These are phyloP conservation scores for Hippophae rhamnoides DNA, from an alignment of 306 rosid genomes.

Conservation along the genomic window DNA sequence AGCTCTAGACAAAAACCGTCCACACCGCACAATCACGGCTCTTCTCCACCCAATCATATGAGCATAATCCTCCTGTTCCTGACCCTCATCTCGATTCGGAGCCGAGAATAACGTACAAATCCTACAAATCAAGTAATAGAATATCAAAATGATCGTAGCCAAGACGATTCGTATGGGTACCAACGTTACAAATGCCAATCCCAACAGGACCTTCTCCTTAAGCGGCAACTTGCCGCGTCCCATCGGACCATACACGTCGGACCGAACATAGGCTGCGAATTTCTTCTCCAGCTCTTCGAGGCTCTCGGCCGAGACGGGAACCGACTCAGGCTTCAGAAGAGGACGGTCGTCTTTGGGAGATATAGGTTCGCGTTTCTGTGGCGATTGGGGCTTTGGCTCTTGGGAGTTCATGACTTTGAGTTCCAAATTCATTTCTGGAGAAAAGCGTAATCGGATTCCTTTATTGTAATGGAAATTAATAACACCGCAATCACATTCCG, in stretches of 20 bases:
- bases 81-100: constrained; percentile 53
- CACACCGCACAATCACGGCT: constrained; percentile 45
- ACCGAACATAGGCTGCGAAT: constrained; percentile 64
- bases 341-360: constrained; percentile 52
- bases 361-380: constrained; percentile 15
- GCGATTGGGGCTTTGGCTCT: constrained; percentile 22
- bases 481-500: too few relatives aligned
- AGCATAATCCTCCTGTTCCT: constrained; percentile 80
- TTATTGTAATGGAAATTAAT: not conserved
- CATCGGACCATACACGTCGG: constrained; percentile 78
- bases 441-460: not conserved
- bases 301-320: constrained; percentile 19
- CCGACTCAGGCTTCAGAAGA: constrained; percentile 52
- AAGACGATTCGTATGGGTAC: constrained; percentile 61
- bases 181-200: constrained; percentile 53
- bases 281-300: constrained; percentile 65
- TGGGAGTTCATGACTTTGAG: constrained; percentile 53
- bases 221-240: constrained; percentile 72
- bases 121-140: constrained; percentile 70
- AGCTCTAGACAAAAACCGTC: constrained; percentile 62
- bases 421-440: constrained; percentile 38
- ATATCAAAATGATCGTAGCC: constrained; percentile 30
- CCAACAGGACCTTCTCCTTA: constrained; percentile 63
- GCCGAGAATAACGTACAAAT: constrained; percentile 50
- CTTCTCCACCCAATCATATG: constrained; percentile 80